Evolutionary conservation across 2,329 filamentous ascomycete species (phyloP), one percentile per base, ranked within the genome.

Genomic region (Neofusicoccum sp.): DNA sequence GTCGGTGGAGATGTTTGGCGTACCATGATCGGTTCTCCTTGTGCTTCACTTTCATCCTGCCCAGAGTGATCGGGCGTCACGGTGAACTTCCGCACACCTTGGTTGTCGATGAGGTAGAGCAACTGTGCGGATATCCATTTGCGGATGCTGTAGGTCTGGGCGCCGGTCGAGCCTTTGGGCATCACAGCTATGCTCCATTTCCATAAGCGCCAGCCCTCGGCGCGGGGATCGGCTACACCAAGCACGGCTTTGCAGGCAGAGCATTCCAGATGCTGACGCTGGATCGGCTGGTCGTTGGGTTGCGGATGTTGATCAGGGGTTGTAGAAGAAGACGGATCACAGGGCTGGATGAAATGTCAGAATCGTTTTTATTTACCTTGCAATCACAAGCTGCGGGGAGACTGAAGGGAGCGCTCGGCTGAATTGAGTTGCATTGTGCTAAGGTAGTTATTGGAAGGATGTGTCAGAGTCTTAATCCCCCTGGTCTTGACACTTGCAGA

Each of bases 111-210:
- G 4, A 83, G 71, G 57, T 80, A 79, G 30, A 87, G 75, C 3
- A 88, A 73, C 59, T 83, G 81, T 5, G 82, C 81, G n/a, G 81
- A 78, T 30, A 86, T 75, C 76, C 74, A 83, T 60, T 79, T 75
- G 43, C 69, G 69, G 41, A 61, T 62, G 20, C 60, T 65, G 62
- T 66, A 73, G n/a, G 54, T 68, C 34, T 43, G 60, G 2, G 45
- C 64, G 20, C 6, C n/a, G 6, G 9, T 11, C 34, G 44, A 16
- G 51, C 12, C 48, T 38, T 53, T 57, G 51, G 63, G 65, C 6
- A 62, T 49, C 24, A 78, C 63, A 56, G 69, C 66, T 30, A 83
- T 65, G 53, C 73, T 75, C 65, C 80, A 79, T 68, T 84, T 84
- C 66, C 77, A 79, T 31, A 84, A 70, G 54, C 79, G 74, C 71